Conservation (phyloP, 1,284 basidiomycete species). For the Papiliotrema laurentii region DNA sequence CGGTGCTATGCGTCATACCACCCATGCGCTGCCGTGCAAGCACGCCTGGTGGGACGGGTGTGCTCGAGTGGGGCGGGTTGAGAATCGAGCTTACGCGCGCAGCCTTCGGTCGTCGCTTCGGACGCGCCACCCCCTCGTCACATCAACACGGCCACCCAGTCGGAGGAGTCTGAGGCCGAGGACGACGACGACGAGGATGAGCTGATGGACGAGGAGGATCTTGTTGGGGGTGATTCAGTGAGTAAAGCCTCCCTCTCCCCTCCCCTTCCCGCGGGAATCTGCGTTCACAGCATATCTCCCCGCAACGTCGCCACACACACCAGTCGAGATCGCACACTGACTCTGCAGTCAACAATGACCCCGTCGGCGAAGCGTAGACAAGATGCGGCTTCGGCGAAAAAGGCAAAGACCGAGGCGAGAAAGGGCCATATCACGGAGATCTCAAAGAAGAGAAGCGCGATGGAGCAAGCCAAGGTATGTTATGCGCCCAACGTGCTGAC, state of each 20-base stretch:
- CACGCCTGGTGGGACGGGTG: background rate
- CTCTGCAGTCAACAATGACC: conserved; percentile 14
- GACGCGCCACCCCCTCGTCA: conserved; percentile 29
- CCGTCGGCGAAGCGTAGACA: conserved; percentile 31
- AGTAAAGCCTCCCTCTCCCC: conserved; percentile 4
- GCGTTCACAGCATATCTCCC: too few species aligned
- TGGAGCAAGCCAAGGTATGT: conserved; percentile 46
- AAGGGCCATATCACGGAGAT: conserved; percentile 42
- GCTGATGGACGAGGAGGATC: conserved; percentile 32
- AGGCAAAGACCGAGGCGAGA: conserved; percentile 38
- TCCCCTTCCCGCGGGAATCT: too few species aligned
- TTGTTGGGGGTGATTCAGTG: conserved; percentile 27
- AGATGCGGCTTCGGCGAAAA: conserved; percentile 28
- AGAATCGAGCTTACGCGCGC: background rate
- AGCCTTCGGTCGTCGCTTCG: conserved; percentile 39
- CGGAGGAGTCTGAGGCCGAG: conserved; percentile 19
- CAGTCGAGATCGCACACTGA: too few species aligned
- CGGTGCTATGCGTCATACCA: background rate
- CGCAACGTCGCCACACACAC: too few species aligned
- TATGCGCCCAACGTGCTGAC: background rate
- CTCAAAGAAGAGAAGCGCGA: conserved; percentile 35
- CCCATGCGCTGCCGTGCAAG: background rate
- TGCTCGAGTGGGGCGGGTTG: background rate
- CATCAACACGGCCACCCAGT: conserved; percentile 37
- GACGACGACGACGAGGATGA: conserved; percentile 19